Percentiles rank a stretch among this genome's conserved stretches.
Conservation (phyloP, 2,329 filamentous ascomycete genomes). For the Fusarium pininemorale region DNA sequence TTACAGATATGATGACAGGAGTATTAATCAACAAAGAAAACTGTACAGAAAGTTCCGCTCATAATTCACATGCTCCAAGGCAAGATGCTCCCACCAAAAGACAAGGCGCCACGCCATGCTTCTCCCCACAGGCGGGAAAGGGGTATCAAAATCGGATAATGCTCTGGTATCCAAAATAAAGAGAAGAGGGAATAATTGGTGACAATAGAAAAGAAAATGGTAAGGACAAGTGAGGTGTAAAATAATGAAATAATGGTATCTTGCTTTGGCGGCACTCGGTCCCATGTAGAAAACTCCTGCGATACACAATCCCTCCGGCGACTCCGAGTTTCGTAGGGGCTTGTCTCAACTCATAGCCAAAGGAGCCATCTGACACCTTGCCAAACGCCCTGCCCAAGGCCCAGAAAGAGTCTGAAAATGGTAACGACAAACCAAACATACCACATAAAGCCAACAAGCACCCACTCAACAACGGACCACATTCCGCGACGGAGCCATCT, state of each 20-base stretch:
- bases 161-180: constrained; percentile 10
- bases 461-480: constrained; percentile 88
- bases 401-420: constrained; percentile 72
- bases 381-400: constrained; percentile 67
- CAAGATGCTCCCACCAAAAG: constrained; percentile 33
- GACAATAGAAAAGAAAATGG: not conserved
- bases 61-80: constrained; percentile 28
- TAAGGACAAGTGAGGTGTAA: not conserved
- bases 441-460: constrained; percentile 90
- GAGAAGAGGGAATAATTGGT: not conserved
- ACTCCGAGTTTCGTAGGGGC: not conserved
- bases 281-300: constrained; percentile 14
- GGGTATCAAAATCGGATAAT: constrained; percentile 41
- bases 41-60: not conserved
- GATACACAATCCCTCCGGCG: not conserved
- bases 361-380: constrained; percentile 80
- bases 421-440: constrained; percentile 92
- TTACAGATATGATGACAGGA: constrained; percentile 18
- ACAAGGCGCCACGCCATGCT: constrained; percentile 37
- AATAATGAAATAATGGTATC: not conserved
- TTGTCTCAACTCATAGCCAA: constrained; percentile 67
- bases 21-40: constrained; percentile 15
- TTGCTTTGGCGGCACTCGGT: not conserved
- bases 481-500: constrained; percentile 79
- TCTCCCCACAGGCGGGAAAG: constrained; percentile 22